Conservation (phyloP, 257 asterid species). For the Solanum chmielewskii region DNA sequence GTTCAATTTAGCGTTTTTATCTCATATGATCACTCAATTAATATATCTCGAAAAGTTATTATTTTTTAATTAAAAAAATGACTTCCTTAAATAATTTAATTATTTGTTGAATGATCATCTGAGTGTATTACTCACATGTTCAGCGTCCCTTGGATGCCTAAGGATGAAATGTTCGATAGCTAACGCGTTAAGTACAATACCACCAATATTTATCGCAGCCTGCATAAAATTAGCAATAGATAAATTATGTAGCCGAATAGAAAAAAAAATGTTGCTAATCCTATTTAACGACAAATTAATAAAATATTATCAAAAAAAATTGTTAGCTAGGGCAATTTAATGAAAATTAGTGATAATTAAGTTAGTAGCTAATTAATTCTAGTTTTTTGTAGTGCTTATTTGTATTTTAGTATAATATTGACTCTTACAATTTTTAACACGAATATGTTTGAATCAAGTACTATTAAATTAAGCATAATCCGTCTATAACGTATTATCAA, state of each 20-base stretch:
- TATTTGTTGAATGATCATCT: neutral
- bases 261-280: neutral
- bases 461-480: neutral
- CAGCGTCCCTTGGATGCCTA: constrained; percentile 57
- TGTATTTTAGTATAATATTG: too few species aligned
- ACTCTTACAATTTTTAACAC: too few species aligned
- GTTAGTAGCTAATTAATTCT: neutral
- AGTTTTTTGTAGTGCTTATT: too few species aligned
- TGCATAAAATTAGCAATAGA: neutral
- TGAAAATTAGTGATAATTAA: neutral
- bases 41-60: neutral
- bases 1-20: too few species aligned
- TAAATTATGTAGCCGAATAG: neutral
- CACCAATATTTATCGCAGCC: constrained; percentile 74
- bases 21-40: neutral
- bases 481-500: neutral
- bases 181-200: constrained; percentile 59
- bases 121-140: constrained; percentile 36
- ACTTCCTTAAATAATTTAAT: neutral
- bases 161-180: constrained; percentile 84
- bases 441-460: too few species aligned
- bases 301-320: neutral
- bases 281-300: neutral
- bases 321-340: neutral
- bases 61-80: neutral